These are phyloP conservation scores for Coemansia nantahalensis DNA, from an alignment of 192 early-diverging fungal species.

Conservation along the genomic window DNA sequence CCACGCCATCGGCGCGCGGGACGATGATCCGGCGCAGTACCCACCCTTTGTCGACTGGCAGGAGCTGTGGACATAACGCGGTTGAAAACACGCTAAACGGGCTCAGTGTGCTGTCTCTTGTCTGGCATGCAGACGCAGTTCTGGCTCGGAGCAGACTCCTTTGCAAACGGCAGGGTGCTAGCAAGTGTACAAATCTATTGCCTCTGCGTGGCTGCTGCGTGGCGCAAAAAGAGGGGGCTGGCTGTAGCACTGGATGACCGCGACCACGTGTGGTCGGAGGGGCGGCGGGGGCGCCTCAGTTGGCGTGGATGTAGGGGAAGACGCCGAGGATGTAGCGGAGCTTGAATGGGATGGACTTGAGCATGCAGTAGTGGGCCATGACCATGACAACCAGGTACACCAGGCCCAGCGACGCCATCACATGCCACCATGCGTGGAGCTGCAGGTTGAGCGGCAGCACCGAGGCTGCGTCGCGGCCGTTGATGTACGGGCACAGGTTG, in stretches of 20 bases:
- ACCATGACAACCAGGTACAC: constrained; percentile 58
- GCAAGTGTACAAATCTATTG: too few relatives aligned
- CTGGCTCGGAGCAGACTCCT: too few relatives aligned
- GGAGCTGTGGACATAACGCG: constrained; percentile 11
- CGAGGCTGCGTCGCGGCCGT: constrained; percentile 34
- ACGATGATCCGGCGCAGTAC: constrained; percentile 16
- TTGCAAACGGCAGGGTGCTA: too few relatives aligned
- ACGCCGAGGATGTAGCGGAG: constrained; percentile 19
- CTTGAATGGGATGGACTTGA: constrained; percentile 38
- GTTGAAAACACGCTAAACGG: too few relatives aligned
- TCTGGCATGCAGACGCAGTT: too few relatives aligned
- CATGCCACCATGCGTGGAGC: constrained; percentile 67
- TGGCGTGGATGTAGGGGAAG: constrained; percentile 37
- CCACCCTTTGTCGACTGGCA: constrained; percentile 21
- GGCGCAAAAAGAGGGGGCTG: too few relatives aligned
- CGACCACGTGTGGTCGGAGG: neutral
- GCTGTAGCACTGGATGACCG: too few relatives aligned
- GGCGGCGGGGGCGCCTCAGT: constrained; percentile 2
- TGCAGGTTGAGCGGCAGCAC: constrained; percentile 56
- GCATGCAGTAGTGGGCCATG: constrained; percentile 51
- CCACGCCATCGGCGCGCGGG: constrained; percentile 9
- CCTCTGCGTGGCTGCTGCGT: too few relatives aligned
- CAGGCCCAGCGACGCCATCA: constrained; percentile 57
- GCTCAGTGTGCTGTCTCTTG: too few relatives aligned
- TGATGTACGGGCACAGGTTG: constrained; percentile 47